Base-by-base conservation (phyloP, 2,329 filamentous ascomycete species). In the Aspergillus versicolor region DNA sequence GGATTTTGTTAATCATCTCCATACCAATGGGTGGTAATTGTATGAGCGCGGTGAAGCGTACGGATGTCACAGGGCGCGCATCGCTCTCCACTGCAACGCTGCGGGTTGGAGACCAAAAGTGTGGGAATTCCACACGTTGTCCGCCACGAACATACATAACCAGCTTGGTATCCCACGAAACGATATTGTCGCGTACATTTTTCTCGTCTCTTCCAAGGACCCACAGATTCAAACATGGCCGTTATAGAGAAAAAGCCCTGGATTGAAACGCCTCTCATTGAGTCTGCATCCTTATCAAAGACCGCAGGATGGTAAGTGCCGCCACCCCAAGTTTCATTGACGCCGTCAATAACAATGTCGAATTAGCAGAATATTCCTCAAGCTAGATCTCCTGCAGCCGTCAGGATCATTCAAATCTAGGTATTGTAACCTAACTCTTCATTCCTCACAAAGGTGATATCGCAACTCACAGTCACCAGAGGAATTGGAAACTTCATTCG, bases 361-460 rank as follows among this genome's bases (percentile, higher is more conserved):
- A 11, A 43, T 45, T 51, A 77, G 89, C 78, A 88, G 88, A 79
- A 84, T 94, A 67, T 89, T 89, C 70, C 85, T 94, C 67, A 94
- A 94, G 73, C 82, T 93, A 52, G 90, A 94, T 62, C 88, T 87
- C 67, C 82, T 92, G 37, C 90, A 95, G 70, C 90, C 90, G 2
- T 88, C 87, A 3, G 88, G 89, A 60, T 91, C 88, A 30, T 95
- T 94, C 82, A 92, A 94, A 73, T 91, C 88, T 37, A 82, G 85
- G 72, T 73, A 38, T 13, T 19, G 21, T 13, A 15, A 17, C 21
- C 21, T 12, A 3, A 11, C 27, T 19, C 5, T 21, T 37, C 32
- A n/a, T 21, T 34, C 5, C 17, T 4, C 9, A 8, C 15, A 7
- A 45, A 24, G 22, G 30, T 19, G 30, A 17, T 37, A n/a, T 6